Evolutionary conservation across 495 filamentous ascomycete species (phyloP), one percentile per base, ranked within the genome.

Genomic region (Lophiostoma macrostomum): DNA sequence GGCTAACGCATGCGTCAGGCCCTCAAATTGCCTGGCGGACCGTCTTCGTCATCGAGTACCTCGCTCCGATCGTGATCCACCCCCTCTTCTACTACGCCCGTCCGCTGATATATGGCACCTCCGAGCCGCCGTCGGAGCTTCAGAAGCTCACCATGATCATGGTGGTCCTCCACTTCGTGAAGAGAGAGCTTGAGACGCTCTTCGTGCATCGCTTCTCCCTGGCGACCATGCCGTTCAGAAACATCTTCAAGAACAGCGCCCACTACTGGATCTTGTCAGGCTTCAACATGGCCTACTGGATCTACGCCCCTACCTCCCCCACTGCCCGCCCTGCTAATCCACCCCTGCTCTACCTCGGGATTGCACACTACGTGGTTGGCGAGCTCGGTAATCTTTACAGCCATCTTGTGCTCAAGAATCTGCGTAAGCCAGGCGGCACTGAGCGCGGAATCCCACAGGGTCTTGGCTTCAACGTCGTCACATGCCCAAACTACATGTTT

Each of bases 401-500:
- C 0, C 93, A 98, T 67, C 68, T 87, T 54, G 79, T 84, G 2
- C 76, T 98, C 18, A 79, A 85, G 20, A 73, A 76, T 37, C 79
- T 98, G 25, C 85, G 93, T 4, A 81, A 81, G 30, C 76, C 77
- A n/a, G 90, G 90, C 40, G 84, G 83, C 50, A 95, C 83, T 5
- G 87, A 94, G 58, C 74, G 90, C 14, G 90, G 88, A 53, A 95
- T 98, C 65, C 93, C 93, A 0, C 72, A 74, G 31, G 91, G 91
- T 16, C 80, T 89, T 49, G 89, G 90, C n/a, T 96, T 96, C 72
- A 74, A 71, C 63, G 62, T 80, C 31, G 93, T 97, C 32, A 98
- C 93, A 11, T 94, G 90, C 77, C 93, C 93, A 19, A 98, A 98
- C 75, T 98, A 98, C 72, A 79, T 91, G 72, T 98, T 95, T 64